Conservation (phyloP, 1,284 basidiomycete species). For the Coriolopsis trogii region DNA sequence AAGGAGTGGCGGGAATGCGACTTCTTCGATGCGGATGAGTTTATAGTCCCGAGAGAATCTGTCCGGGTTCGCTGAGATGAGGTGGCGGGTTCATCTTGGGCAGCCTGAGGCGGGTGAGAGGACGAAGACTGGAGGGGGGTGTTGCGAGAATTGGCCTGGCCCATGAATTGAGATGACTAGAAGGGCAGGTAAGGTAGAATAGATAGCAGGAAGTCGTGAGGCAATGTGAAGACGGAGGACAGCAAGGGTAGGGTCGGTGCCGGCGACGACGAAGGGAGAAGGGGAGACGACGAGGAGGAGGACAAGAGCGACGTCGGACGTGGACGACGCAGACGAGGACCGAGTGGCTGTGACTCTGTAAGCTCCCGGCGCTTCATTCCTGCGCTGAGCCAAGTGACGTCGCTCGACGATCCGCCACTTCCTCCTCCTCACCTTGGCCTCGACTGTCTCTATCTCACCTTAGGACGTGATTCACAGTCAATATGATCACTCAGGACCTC, state of each 20-base stretch:
- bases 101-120: background rate
- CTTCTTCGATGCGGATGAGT: conserved; percentile 13
- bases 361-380: no score
- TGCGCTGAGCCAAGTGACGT: no score
- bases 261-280: background rate
- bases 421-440: no score
- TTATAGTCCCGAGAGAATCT: background rate
- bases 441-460: no score
- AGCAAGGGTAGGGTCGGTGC: background rate
- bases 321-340: background rate
- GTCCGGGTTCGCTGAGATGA: background rate
- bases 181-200: background rate
- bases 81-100: background rate
- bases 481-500: no score
- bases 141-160: conserved; percentile 18
- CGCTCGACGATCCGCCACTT: no score
- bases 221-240: background rate
- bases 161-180: conserved; percentile 5
- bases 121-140: conserved; percentile 1
- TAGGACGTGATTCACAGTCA: no score
- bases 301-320: background rate
- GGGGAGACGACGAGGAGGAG: background rate
- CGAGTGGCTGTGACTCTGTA: background rate
- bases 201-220: background rate
- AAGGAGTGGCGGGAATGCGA: conserved; percentile 22